A percentile compares a stretch with the other conserved stretches of the same genome.
Conservation (phyloP, 2,329 filamentous ascomycete genomes). For the Aspergillus quadricinctus region DNA sequence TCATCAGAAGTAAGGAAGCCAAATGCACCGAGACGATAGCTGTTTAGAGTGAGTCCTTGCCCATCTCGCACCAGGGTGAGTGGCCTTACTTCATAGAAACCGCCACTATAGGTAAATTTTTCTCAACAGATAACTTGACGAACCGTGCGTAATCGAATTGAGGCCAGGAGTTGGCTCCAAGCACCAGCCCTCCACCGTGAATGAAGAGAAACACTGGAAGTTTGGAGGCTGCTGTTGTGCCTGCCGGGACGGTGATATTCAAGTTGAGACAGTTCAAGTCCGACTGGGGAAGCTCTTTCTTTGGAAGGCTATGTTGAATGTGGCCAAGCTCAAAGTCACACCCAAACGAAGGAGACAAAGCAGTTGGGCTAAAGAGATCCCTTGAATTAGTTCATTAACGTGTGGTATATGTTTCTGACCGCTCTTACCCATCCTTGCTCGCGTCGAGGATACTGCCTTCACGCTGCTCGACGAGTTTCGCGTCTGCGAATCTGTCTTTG, state of each 20-base stretch:
- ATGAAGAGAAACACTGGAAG: conserved; percentile 52
- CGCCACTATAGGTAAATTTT: conserved; percentile 45
- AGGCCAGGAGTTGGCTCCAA: conserved; percentile 51
- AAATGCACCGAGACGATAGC: conserved; percentile 45
- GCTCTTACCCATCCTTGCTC: conserved; percentile 32
- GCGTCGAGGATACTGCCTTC: conserved; percentile 27
- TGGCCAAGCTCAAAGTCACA: conserved; percentile 46
- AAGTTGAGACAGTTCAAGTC: conserved; percentile 50
- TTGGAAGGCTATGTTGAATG: conserved; percentile 47
- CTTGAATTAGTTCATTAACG: not conserved
- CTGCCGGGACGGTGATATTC: conserved; percentile 47
- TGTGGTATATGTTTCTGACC: not conserved
- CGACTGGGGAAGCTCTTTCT: conserved; percentile 36
- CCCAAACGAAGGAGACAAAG: conserved; percentile 38
- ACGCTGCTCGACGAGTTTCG: conserved; percentile 25
- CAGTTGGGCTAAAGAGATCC: conserved; percentile 29
- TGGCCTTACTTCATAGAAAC: conserved; percentile 41
- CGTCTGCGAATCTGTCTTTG: conserved; percentile 30
- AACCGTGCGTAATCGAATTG: conserved; percentile 47
- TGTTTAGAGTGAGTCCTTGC: conserved; percentile 12
- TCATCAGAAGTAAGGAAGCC: conserved; percentile 49
- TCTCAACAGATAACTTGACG: conserved; percentile 42
- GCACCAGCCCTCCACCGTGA: conserved; percentile 49
- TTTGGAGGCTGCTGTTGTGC: conserved; percentile 20
- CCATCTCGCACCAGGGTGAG: not conserved